Evolutionary conservation across 176 grass and related monocot species (phyloP).

Genomic region (Saccharum officinarum): DNA sequence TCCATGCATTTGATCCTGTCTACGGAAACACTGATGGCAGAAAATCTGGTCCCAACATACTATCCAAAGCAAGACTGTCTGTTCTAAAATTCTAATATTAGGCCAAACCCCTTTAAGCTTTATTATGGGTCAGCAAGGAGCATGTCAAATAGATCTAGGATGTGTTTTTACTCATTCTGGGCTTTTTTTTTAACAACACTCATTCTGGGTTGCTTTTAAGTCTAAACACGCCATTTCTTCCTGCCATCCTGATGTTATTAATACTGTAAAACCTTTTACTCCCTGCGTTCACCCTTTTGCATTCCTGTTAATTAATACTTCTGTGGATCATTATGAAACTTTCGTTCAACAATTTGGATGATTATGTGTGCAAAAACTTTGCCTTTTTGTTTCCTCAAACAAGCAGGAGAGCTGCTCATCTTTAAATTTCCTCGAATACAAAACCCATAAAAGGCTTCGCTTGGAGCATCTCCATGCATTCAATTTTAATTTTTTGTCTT

Average conservation of each 20-base stretch:
- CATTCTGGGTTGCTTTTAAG: not conserved
- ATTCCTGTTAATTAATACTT: not conserved
- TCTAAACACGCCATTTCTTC: not conserved
- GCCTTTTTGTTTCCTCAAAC: not conserved
- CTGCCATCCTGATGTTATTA: not conserved
- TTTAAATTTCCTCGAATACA: not conserved
- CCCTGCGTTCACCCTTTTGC: not conserved
- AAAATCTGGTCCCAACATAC: not conserved
- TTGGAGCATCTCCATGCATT: not conserved
- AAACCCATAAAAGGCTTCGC: not conserved
- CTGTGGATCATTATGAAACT: not conserved
- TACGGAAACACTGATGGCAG: not conserved
- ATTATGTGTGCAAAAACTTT: not conserved
- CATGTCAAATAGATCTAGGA: not conserved
- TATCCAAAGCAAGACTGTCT: not conserved
- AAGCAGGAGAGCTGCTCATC: not conserved
- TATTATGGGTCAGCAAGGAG: not conserved
- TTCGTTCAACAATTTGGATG: not conserved
- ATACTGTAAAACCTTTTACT: not conserved
- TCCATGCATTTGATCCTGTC: not conserved
- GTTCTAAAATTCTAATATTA: constrained; percentile 10
- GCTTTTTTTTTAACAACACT: too few species aligned
- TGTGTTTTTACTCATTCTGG: not conserved
- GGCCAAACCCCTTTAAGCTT: not conserved
- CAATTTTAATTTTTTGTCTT: not conserved